Base-by-base conservation (phyloP, 169 alveolate species). In the Babesia ovata region DNA sequence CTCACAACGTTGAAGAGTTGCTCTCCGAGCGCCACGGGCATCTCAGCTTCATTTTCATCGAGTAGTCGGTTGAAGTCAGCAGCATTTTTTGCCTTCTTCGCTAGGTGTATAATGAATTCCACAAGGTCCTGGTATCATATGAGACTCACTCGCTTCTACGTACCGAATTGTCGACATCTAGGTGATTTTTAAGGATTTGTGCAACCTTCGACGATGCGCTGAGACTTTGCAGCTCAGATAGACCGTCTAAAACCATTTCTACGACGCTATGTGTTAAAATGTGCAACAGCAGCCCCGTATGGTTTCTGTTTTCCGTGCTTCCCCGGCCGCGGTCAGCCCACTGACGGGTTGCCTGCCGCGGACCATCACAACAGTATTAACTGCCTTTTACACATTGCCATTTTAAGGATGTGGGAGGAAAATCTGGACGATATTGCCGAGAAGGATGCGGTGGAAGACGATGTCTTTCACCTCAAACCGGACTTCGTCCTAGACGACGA, bases 81-180 rank as follows among this genome's bases (percentile, higher is more conserved):
- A 48, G 61, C 59, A 74, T 63, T 70, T 42, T 44, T 61, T 8
- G 89, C 78, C 42, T 45, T 42, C 44, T 74, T 73, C 2, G 89
- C 89, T 14, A 82, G 79, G 49, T 61, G 75, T 50, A 82, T 82
- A 13, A 73, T 63, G 62, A 82, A 82, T 12, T 82, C 89, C n/a
- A 69, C 89, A 21, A 82, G 63, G 33, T 82, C 89, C 89, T 82
- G 58, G 26, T 9, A 21, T 12, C 3, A 46, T 6, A 22, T 48
- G 46, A 62, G 0, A 21, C n/a, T 14, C 12, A 7, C 3, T 2
- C 39, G 46, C 28, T 17, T 21, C 33, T 0, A 67, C 71, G 16
- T 73, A 82, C 89, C 45, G 89, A 72, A 46, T 71, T 79, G 62
- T 82, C 89, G 33, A 73, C 24, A 63, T 82, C 89, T 16, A 82